Percentiles rank a stretch among this genome's conserved stretches.
phyloP scores from a whole-genome alignment of 2,329 filamentous ascomycete genomes.

The Pseudohalonectria lignicola region DNA sequence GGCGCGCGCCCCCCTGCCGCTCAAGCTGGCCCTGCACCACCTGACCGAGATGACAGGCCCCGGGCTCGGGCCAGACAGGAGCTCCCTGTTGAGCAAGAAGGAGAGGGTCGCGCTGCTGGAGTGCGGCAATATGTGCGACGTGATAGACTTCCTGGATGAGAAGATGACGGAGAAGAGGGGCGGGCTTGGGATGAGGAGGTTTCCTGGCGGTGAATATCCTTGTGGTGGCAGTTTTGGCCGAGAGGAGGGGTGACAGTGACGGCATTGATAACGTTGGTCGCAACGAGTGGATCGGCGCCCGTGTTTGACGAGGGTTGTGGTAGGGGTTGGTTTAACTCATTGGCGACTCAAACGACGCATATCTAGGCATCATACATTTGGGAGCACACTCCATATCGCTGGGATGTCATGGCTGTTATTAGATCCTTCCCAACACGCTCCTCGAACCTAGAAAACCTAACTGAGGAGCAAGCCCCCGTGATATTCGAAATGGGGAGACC shows the following conservation, averaged over 20 bases:
- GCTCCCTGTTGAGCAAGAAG: constrained; percentile 40
- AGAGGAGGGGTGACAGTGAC: no score
- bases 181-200: constrained; percentile 10
- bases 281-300: no score
- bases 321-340: background rate
- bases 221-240: no score
- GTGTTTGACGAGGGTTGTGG: background rate
- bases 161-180: constrained; percentile 19
- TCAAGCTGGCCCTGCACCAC: constrained; percentile 55
- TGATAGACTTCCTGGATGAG: constrained; percentile 50
- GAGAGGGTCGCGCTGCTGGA: constrained; percentile 40
- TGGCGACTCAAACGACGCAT: no score
- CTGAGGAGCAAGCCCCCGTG: no score
- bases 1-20: constrained; percentile 45
- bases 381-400: no score
- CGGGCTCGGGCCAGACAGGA: constrained; percentile 41
- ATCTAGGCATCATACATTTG: no score
- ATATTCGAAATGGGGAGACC: no score
- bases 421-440: no score
- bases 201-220: background rate
- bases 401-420: no score
- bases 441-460: no score
- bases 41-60: constrained; percentile 55
- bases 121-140: constrained; percentile 41
- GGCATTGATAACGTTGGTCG: no score